Evolutionary conservation across 495 filamentous ascomycete genomes (phyloP).

Genomic region (Extremus antarcticus): DNA sequence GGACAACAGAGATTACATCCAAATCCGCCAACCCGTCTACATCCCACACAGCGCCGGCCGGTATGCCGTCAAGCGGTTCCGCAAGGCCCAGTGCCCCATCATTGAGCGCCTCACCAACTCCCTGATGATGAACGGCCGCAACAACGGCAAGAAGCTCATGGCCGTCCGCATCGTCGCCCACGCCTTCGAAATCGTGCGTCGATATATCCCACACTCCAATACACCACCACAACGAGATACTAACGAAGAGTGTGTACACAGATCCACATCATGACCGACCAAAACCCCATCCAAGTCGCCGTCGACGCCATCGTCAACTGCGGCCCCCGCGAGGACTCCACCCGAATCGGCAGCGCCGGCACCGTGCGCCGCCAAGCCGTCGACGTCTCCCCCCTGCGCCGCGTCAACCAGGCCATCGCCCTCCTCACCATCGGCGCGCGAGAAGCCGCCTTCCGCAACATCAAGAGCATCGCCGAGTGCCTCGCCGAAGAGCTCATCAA

Average conservation of each 20-base stretch:
- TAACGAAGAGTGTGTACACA: background rate
- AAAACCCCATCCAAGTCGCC: conserved; percentile 99
- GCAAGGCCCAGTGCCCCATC: conserved; percentile 99
- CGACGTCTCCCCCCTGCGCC: conserved; percentile 97
- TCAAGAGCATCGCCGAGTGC: conserved; percentile 98
- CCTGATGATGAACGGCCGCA: conserved; percentile 99
- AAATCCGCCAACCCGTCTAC: conserved; percentile 97
- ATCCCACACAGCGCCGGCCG: conserved; percentile 96
- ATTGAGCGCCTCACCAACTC: conserved; percentile 99
- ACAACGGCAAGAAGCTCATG: conserved; percentile 99
- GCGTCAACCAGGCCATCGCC: conserved; percentile 98
- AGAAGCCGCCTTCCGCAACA: conserved; percentile 95
- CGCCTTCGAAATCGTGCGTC: conserved; percentile 94
- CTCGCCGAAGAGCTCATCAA: conserved; percentile 99
- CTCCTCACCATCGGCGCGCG: conserved; percentile 95
- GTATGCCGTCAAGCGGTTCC: conserved; percentile 98
- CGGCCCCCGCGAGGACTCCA: conserved; percentile 97
- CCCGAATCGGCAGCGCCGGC: conserved; percentile 97
- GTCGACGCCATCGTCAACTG: conserved; percentile 99
- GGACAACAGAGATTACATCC: conserved; percentile 84
- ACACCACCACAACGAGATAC: background rate
- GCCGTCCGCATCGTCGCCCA: conserved; percentile 98
- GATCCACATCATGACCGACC: conserved; percentile 99
- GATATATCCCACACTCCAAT: conserved; percentile 1
- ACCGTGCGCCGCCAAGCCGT: conserved; percentile 99